Base-by-base conservation (phyloP, 2,329 filamentous ascomycete species). In the Hypoxylon sp. region DNA sequence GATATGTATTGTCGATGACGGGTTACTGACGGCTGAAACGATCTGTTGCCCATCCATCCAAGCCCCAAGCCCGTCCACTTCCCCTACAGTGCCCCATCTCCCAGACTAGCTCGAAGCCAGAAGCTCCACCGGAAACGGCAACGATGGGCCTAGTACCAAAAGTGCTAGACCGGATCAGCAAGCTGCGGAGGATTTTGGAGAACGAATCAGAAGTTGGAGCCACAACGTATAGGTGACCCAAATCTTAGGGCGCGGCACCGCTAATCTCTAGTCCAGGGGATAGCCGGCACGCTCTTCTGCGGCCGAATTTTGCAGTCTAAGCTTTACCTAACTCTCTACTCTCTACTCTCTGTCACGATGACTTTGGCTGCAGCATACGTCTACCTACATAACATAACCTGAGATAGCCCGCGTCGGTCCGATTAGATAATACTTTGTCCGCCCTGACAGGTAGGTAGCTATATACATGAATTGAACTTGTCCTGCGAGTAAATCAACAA, bases 121-220 rank as follows among this genome's bases (percentile, higher is more conserved):
- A 43, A 38, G 53, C 53, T 34, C 21, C 41, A 53, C 60, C 67
- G 30, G 60, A 69, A 67, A 52, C 41, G 63, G 67, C 46, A 69
- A 69, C 60, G 67, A 69, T 69, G 50, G 41, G 21, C 59, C 59
- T 30, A 43, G 67, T 64, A 64, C 63, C 63, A 67, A 67, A 52
- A 53, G 14, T 51, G 23, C 43, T 49, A 34, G 59, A 55, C 58
- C 59, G 52, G 64, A 69, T 69, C 67, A 63, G 57, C 67, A 50
- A 51, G 41, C 60, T 41, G 56, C 63, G 60, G 67, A 69, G 56
- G 23, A 58, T 67, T 67, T 64, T 60, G 21, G 60, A 34, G 60
- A 49, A 48, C 63, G 63, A 69, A 67, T 69, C 38, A 48, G 60
- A 49, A 45, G 59, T 21, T 52, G 46, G 66, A 50, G 28, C 28